A percentile compares a stretch with the other conserved stretches of the same genome.
Evolutionary conservation across 768 basidiomycete genomes (phyloP).

Genomic region (Cystofilobasidium ferigula): DNA sequence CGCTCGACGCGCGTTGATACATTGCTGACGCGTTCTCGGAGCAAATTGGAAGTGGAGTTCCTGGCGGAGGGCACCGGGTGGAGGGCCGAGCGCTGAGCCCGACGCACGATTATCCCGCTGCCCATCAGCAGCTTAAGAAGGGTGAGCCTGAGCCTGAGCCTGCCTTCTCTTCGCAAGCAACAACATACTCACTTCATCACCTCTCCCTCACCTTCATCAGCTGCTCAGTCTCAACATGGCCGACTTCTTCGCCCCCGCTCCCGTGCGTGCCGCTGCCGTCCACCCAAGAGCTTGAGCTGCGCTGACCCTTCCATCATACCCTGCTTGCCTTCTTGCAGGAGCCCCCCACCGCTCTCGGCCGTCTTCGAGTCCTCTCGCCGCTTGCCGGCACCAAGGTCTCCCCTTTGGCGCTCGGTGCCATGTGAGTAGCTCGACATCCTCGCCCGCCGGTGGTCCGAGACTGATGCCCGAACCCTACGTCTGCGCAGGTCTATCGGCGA

Average conservation of each 20-base stretch:
- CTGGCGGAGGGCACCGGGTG: too few species aligned
- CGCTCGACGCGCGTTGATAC: too few species aligned
- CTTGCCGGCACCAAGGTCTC: constrained; percentile 22
- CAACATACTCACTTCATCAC: too few species aligned
- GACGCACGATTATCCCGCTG: too few species aligned
- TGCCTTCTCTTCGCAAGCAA: too few species aligned
- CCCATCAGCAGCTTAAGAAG: too few species aligned
- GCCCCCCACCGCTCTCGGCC: not conserved
- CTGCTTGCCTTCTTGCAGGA: not conserved
- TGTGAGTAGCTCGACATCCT: not conserved
- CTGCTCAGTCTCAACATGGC: not conserved
- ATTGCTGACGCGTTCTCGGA: too few species aligned
- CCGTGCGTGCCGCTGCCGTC: not conserved
- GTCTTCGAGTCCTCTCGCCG: constrained; percentile 17
- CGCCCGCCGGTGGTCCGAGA: too few species aligned
- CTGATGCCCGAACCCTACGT: too few species aligned
- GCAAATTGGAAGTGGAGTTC: too few species aligned
- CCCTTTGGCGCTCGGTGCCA: constrained; percentile 20
- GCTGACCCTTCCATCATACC: not conserved
- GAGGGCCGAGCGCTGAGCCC: too few species aligned
- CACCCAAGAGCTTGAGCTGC: not conserved
- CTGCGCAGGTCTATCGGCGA: constrained; percentile 20
- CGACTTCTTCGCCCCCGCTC: not conserved
- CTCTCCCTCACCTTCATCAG: not conserved
- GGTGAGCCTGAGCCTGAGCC: too few species aligned